phyloP scores from a whole-genome alignment of 2,329 filamentous ascomycete species.

The Xylariaceae sp. region DNA sequence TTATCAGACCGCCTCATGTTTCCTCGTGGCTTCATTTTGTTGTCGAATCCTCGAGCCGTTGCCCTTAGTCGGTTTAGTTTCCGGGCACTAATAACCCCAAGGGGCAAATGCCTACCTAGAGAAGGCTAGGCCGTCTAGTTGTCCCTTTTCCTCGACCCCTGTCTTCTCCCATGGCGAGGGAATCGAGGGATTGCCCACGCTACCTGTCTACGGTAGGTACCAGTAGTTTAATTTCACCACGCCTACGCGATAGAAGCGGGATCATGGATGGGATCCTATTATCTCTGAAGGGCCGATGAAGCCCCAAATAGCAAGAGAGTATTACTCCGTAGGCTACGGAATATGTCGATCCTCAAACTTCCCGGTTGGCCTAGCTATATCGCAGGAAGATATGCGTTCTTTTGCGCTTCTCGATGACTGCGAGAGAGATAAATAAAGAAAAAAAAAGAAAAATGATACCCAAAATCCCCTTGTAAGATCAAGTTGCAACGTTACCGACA shows the following conservation, averaged over 20 bases:
- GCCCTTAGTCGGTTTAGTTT: neutral
- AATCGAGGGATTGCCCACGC: neutral
- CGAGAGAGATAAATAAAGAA: too few relatives aligned
- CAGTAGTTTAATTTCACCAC: neutral
- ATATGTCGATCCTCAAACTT: neutral
- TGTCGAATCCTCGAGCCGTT: neutral
- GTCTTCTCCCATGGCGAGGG: neutral
- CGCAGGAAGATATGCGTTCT: neutral
- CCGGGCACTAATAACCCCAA: neutral
- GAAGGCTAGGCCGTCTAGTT: neutral
- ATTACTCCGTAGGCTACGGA: neutral
- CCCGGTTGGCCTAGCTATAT: neutral
- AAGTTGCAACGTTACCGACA: too few relatives aligned
- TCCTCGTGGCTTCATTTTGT: too few relatives aligned
- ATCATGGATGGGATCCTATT: neutral
- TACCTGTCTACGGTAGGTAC: neutral
- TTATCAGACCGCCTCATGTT: too few relatives aligned
- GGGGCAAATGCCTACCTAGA: neutral
- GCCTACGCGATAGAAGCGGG: neutral
- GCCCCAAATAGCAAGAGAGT: neutral
- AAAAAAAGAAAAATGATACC: too few relatives aligned
- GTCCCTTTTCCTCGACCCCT: neutral
- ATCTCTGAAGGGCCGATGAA: neutral
- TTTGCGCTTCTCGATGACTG: neutral
- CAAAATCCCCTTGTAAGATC: too few relatives aligned